A percentile compares a stretch with the other conserved stretches of the same genome.
phyloP scores from a whole-genome alignment of 2,329 filamentous ascomycete genomes.

The Verticillium tricorpus region DNA sequence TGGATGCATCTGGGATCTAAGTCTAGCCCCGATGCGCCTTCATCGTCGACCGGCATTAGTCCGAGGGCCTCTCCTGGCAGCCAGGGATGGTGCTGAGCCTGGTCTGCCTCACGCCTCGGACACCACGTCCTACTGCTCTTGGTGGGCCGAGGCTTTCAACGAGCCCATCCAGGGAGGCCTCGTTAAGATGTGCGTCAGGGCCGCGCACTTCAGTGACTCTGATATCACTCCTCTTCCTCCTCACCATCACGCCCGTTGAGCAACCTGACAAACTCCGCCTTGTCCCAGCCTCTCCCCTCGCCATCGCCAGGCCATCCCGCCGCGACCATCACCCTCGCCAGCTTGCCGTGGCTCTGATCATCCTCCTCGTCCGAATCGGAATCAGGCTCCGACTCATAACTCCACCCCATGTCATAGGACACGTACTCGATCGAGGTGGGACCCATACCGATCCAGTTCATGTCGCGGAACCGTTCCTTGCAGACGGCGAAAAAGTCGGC shows the following conservation, averaged over 20 bases:
- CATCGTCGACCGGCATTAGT: too few species aligned
- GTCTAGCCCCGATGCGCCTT: too few species aligned
- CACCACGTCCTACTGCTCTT: too few species aligned
- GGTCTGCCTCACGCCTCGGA: too few species aligned
- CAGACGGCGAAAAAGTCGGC: slow-evolving; percentile 4
- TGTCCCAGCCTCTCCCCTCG: slow-evolving; percentile 3
- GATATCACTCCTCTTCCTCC: not conserved
- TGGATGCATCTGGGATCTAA: too few species aligned
- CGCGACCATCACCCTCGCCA: slow-evolving; percentile 2
- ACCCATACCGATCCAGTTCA: slow-evolving; percentile 2
- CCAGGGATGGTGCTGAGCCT: too few species aligned
- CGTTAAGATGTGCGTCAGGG: too few species aligned
- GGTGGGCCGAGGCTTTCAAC: too few species aligned
- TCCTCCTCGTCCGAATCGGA: slow-evolving; percentile 6
- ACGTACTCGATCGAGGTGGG: not conserved
- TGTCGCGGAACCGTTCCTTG: slow-evolving; percentile 3
- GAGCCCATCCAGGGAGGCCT: too few species aligned
- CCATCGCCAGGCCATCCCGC: slow-evolving; percentile 6
- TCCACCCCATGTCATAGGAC: slow-evolving; percentile 4
- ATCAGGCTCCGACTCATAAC: slow-evolving; percentile 3
- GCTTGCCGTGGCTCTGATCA: not conserved
- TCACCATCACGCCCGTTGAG: not conserved
- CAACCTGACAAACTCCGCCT: not conserved
- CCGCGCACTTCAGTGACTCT: too few species aligned
- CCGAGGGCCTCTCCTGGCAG: too few species aligned